phyloP scores from a whole-genome alignment of 2,329 filamentous ascomycete species.

The Hymenoscyphus infarciens region DNA sequence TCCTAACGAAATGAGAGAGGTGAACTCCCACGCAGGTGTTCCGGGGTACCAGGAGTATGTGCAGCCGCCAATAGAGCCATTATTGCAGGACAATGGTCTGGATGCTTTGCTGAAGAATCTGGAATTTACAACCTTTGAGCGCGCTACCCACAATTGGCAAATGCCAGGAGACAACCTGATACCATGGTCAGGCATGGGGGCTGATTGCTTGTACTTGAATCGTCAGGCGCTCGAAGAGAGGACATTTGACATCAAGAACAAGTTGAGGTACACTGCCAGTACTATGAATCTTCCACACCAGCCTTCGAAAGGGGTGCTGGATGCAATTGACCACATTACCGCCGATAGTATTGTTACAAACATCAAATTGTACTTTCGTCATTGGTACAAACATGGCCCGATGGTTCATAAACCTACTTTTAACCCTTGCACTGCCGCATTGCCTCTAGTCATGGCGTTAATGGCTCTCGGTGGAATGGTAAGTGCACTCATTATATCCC shows the following conservation, averaged over 20 bases:
- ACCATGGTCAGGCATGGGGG: slow-evolving; percentile 21
- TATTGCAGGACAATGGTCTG: slow-evolving; percentile 22
- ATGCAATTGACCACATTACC: slow-evolving; percentile 31
- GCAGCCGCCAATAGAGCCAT: slow-evolving; percentile 1
- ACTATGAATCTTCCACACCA: slow-evolving; percentile 22
- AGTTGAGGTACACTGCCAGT: slow-evolving; percentile 29
- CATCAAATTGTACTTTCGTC: slow-evolving; percentile 33
- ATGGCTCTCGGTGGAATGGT: slow-evolving; percentile 35
- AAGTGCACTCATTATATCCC: slow-evolving; percentile 7
- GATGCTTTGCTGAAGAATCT: slow-evolving; percentile 28
- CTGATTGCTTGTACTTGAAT: slow-evolving; percentile 21
- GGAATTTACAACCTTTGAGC: slow-evolving; percentile 31
- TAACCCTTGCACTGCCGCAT: slow-evolving; percentile 30
- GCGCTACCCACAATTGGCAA: slow-evolving; percentile 27
- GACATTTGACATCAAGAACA: slow-evolving; percentile 31
- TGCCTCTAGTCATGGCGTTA: slow-evolving; percentile 31
- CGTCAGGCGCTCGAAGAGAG: slow-evolving; percentile 26
- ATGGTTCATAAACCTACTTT: slow-evolving; percentile 34
- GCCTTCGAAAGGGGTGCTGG: slow-evolving; percentile 26
- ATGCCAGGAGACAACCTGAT: slow-evolving; percentile 26
- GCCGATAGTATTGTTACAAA: slow-evolving; percentile 27
- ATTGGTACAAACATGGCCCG: slow-evolving; percentile 35
- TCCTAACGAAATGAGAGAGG: not conserved
- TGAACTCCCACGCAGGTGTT: not conserved
- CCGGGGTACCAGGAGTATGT: slow-evolving; percentile 19